Evolutionary conservation across 1,284 basidiomycete genomes (phyloP), one percentile per base, ranked within the genome.

Genomic region (Malassezia restricta): DNA sequence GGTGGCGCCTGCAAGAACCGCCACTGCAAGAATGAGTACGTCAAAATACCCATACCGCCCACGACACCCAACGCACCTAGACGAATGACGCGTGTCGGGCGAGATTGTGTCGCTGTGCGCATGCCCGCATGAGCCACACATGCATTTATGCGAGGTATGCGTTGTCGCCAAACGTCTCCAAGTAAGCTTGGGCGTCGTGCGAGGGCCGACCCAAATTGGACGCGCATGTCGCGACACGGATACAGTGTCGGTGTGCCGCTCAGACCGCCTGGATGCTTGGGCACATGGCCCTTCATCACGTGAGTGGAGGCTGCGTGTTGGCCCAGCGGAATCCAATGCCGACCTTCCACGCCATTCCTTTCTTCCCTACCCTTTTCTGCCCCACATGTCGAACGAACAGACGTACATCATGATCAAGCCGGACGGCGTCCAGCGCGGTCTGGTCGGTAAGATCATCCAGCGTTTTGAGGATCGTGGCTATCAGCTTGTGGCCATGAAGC

Each of bases 351-450:
- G 20, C 20, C 33, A 14, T 6, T 40, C 42, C 40, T 45, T 31
- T 28, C 33, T 50, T 43, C 41, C 24, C 17, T 24, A 20, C 20
- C 12, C 7, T 27, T 6, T 38, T 15, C 9, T 20, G 8, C 30
- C 8, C 53, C 50, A 6, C 44, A 55, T 55, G 53, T 40, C 53
- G 20, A 41, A 40, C 46, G 53, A 55, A 40, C 53, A 55, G 49
- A 55, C 53, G 42, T 55, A 55, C 43, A 55, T 55, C 29, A 77
- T 77, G 76, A 75, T 75, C 50, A 65, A 70, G 60, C 67, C 67
- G 30, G 67, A 70, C 58, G 67, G 64, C 30, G 49, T 49, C 41
- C 62, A 63, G 28, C 62, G 67, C 40, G 65, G 67, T 55, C 61
- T 70, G 37, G 63, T 70, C 37, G 64, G 64, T 47, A 63, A 70